Conservation (phyloP, 1,139 yeast species). For the Candida pseudocylindracea region DNA sequence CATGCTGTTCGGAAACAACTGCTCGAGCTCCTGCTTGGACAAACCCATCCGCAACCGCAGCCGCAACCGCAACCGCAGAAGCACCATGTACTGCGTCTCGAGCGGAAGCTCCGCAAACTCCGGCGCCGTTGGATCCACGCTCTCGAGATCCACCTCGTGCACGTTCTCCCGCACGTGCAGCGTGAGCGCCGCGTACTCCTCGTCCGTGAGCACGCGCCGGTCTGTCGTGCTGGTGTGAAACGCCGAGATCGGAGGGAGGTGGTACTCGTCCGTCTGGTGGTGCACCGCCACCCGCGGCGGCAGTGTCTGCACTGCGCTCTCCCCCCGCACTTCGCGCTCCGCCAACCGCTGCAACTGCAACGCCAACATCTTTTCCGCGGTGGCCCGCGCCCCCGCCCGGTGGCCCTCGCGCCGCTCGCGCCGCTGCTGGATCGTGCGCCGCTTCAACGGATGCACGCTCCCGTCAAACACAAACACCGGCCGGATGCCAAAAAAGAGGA, state of each 20-base stretch:
- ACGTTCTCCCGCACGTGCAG: slow-evolving; percentile 26
- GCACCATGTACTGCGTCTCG: slow-evolving; percentile 70
- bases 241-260: slow-evolving; percentile 41
- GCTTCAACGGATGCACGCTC: slow-evolving; percentile 75
- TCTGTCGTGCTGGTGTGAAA: slow-evolving; percentile 24
- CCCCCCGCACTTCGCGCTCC: slow-evolving; percentile 4
- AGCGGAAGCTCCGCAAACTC: slow-evolving; percentile 49
- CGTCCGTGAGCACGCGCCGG: slow-evolving; percentile 50
- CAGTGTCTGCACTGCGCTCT: slow-evolving; percentile 3
- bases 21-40: slow-evolving; percentile 63
- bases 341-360: slow-evolving; percentile 37
- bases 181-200: slow-evolving; percentile 33
- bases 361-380: slow-evolving; percentile 68
- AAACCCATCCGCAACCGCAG: slow-evolving; percentile 93
- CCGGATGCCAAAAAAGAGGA: slow-evolving; percentile 67
- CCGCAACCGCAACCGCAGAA: slow-evolving; percentile 61
- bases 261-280: slow-evolving; percentile 42
- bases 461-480: slow-evolving; percentile 98
- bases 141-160: slow-evolving; percentile 48
- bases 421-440: slow-evolving; percentile 49
- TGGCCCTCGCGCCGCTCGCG: slow-evolving; percentile 57
- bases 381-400: slow-evolving; percentile 41
- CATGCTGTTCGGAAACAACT: slow-evolving; percentile 62
- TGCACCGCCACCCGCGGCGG: neutral
- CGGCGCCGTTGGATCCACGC: slow-evolving; percentile 45